Evolutionary conservation across 2,329 filamentous ascomycete species (phyloP).

Genomic region (Plenodomus biglobosus): DNA sequence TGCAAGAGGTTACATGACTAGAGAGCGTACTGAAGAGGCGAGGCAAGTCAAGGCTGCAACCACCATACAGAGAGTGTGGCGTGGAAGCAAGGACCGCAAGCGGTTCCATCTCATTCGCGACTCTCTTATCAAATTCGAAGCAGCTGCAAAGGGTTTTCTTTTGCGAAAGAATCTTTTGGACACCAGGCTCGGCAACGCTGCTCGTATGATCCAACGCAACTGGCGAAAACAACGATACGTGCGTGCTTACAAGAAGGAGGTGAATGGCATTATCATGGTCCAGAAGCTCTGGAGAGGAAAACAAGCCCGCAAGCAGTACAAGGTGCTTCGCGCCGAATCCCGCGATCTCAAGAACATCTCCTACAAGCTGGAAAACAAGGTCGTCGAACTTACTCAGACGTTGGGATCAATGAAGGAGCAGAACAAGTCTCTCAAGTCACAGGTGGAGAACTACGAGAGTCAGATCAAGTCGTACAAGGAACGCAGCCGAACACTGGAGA

Average conservation of each 20-base stretch:
- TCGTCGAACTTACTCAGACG: constrained; percentile 94
- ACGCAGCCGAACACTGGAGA: constrained; percentile 85
- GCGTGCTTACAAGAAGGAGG: constrained; percentile 81
- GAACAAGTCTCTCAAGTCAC: constrained; percentile 84
- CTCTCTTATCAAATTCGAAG: constrained; percentile 85
- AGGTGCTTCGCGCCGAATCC: constrained; percentile 88
- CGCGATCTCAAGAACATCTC: constrained; percentile 99
- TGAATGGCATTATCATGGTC: constrained; percentile 83
- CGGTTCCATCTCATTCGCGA: constrained; percentile 74
- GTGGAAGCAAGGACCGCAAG: constrained; percentile 86
- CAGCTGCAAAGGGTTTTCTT: constrained; percentile 87
- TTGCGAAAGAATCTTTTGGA: constrained; percentile 91
- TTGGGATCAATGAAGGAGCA: constrained; percentile 89
- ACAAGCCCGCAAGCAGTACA: constrained; percentile 79
- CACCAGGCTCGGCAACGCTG: constrained; percentile 88
- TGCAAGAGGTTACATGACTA: constrained; percentile 74
- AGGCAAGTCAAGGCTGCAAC: constrained; percentile 85
- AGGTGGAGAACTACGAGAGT: constrained; percentile 93
- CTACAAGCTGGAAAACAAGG: constrained; percentile 99
- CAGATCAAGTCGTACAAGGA: constrained; percentile 97
- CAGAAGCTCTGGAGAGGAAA: constrained; percentile 93
- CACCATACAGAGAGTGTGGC: constrained; percentile 93
- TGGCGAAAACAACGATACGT: constrained; percentile 83
- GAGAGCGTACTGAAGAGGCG: constrained; percentile 75
- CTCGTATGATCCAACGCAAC: constrained; percentile 82